Evolutionary conservation across 108 stramenopile genomes (phyloP), one percentile per base, ranked within the genome.

Genomic region (Stephanodiscus triporus): DNA sequence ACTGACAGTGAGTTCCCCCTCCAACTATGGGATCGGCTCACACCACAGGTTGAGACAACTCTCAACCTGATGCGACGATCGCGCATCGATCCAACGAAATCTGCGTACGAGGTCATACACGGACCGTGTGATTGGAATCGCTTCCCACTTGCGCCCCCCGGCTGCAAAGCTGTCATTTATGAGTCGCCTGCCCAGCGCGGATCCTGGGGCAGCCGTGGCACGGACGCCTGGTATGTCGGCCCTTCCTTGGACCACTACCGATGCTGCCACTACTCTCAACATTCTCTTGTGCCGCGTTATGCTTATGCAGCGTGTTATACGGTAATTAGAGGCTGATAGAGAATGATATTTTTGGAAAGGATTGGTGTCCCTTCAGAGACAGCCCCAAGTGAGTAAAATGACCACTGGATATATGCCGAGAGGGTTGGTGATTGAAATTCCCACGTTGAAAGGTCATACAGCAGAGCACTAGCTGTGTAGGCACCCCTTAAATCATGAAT

Each of bases 181-280:
- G 27, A 63, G 34, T 8, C 64, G 1, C 11, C 73, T 8, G 54
- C 2, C n/a, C 24, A 19, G 3, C 37, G 63, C 14, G 17, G 9
- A 4, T 73, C 63, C 0, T 73, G 72, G 64, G 72, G n/a, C 0
- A 29, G 47, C 9, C 55, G 60, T 0, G 76, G 65, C n/a, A 38
- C 54, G 5, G 72, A 78, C 22, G 82, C 77, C 0, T 78, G 73
- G 72, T 83, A 11, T 9, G 1, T 40, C 10, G 40, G 40, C 1
- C 40, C 40, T 1, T 40, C 40, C 7, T 9, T 40, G 73, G 61
- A 83, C 29, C 65, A 72, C 42, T 82, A 82, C 32, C 55, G 70
- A 22, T 59, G 76, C 65, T 50, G 58, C 9, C 29, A 58, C 9
- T 70, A 50, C 27, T 72, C 40, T 38, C n/a, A n/a, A n/a, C n/a